A percentile compares a stretch with the other conserved stretches of the same genome.
These are phyloP conservation scores for Naganishia randhawae DNA, from an alignment of 768 basidiomycete genomes.

Conservation along the genomic window DNA sequence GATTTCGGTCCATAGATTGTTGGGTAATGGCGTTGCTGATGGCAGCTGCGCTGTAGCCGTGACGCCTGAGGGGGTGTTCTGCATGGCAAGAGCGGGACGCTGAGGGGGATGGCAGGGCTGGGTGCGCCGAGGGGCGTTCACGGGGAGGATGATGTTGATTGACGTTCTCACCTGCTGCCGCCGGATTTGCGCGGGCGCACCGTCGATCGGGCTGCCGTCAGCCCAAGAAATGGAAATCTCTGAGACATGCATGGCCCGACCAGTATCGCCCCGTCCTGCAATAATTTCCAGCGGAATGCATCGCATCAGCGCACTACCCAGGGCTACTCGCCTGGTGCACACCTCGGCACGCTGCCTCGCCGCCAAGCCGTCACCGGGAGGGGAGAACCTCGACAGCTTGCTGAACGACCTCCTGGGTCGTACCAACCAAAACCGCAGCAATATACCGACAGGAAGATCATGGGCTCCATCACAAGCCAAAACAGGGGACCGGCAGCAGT, in stretches of 20 bases:
- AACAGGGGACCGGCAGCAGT: not conserved
- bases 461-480: constrained; percentile 1
- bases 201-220: not conserved
- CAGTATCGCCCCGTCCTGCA: too few relatives aligned
- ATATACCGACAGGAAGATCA: not conserved
- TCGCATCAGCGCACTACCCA: not conserved
- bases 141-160: not conserved
- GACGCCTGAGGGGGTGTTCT: not conserved
- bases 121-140: too few relatives aligned
- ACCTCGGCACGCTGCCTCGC: not conserved
- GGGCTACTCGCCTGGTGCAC: not conserved
- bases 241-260: not conserved
- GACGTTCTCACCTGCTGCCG: not conserved
- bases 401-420: constrained; percentile 14
- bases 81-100: not conserved
- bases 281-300: constrained; percentile 6
- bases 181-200: not conserved
- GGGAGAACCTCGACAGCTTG: not conserved
- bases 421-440: not conserved
- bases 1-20: constrained; percentile 86
- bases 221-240: constrained; percentile 6
- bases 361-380: not conserved
- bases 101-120: too few relatives aligned
- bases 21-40: not conserved
- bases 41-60: not conserved